Conservation (phyloP, 495 filamentous ascomycete genomes). For the Letharia columbiana region DNA sequence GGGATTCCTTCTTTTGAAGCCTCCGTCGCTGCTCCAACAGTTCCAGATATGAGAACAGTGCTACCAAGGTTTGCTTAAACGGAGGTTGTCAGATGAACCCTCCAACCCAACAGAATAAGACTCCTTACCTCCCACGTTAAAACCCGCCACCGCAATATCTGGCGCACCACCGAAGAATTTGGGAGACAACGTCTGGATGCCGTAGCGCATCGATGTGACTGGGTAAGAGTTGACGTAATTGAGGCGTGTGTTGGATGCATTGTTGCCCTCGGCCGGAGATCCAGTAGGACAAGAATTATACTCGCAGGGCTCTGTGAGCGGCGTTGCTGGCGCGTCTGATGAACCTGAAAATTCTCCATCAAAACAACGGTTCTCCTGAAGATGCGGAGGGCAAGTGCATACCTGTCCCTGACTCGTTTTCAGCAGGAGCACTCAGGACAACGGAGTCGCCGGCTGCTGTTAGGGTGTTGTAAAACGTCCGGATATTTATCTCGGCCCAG, state of each 20-base stretch:
- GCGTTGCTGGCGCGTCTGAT: conserved; percentile 37
- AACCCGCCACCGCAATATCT: conserved; percentile 55
- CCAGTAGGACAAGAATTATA: conserved; percentile 50
- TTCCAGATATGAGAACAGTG: conserved; percentile 49
- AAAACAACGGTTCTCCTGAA: not conserved
- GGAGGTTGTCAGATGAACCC: not conserved
- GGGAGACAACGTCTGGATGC: conserved; percentile 47
- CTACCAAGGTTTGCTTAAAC: conserved; percentile 41
- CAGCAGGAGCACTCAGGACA: conserved; percentile 54
- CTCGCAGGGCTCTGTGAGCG: conserved; percentile 42
- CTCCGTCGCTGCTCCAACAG: conserved; percentile 52
- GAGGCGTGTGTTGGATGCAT: conserved; percentile 46
- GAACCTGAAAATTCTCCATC: conserved; percentile 38
- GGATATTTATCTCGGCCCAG: conserved; percentile 60
- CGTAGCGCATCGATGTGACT: conserved; percentile 54
- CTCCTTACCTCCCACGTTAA: conserved; percentile 47
- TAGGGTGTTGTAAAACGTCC: conserved; percentile 46
- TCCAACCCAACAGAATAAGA: not conserved
- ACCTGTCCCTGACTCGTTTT: conserved; percentile 57
- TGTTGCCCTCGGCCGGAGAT: conserved; percentile 46
- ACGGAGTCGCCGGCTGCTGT: conserved; percentile 46
- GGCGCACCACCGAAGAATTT: conserved; percentile 43
- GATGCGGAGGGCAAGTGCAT: conserved; percentile 16
- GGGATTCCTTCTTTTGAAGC: conserved; percentile 51
- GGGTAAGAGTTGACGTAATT: conserved; percentile 67